Percentiles rank a stretch among this genome's conserved stretches.
Evolutionary conservation across 176 grass and related monocot species (phyloP).

Genomic region (Poa annua): DNA sequence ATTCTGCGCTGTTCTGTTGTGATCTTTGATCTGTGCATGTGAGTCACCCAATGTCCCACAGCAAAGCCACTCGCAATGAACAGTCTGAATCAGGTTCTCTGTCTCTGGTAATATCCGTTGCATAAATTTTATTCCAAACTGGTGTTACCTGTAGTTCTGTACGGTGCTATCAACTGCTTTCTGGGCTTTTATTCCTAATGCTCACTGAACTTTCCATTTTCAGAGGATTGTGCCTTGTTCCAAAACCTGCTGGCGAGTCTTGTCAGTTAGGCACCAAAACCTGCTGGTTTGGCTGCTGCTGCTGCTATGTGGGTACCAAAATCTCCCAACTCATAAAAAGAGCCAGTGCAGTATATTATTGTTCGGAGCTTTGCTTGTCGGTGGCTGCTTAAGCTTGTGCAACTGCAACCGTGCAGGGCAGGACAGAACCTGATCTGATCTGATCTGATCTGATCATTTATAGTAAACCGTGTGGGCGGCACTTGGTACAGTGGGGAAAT

Average conservation of each 20-base stretch:
- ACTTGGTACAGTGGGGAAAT: neutral
- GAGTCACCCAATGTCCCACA: neutral
- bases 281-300: conserved; percentile 9
- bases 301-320: neutral
- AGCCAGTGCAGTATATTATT: neutral
- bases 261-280: conserved; percentile 12
- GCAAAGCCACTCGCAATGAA: neutral
- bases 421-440: conserved; percentile 2
- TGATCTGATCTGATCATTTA: conserved; percentile 3
- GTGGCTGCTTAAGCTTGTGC: conserved; percentile 20
- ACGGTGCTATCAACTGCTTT: neutral
- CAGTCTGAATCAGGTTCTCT: neutral
- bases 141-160: neutral
- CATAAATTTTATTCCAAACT: neutral
- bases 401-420: conserved; percentile 15
- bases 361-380: neutral
- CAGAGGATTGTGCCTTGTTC: neutral
- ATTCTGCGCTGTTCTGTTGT: neutral
- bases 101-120: neutral
- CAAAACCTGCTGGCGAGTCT: neutral
- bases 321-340: conserved; percentile 4
- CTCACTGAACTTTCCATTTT: neutral
- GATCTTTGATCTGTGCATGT: conserved; percentile 25
- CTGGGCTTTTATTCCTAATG: neutral
- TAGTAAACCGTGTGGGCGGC: neutral